Percentiles rank a stretch among this genome's conserved stretches.
These are phyloP conservation scores for Suillus lakei DNA, from an alignment of 768 basidiomycete species.

Conservation along the genomic window DNA sequence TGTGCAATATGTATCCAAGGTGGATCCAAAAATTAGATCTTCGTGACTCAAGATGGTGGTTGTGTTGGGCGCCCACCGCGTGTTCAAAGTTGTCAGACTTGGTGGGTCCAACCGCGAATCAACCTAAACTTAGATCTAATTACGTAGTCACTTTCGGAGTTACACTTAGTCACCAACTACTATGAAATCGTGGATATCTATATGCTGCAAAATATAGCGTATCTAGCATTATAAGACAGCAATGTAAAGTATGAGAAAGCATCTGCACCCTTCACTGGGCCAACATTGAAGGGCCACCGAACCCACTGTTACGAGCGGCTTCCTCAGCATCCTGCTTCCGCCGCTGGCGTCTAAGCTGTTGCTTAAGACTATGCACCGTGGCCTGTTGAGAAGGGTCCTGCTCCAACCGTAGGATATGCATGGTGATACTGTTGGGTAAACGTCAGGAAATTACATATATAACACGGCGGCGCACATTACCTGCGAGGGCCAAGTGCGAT, in stretches of 20 bases:
- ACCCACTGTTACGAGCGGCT: not conserved
- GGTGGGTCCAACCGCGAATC: constrained; percentile 1
- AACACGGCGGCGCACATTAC: constrained; percentile 38
- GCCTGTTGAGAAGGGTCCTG: constrained; percentile 39
- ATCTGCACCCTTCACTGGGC: not conserved
- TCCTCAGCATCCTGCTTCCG: constrained; percentile 26
- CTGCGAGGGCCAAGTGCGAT: constrained; percentile 56
- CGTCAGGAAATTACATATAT: constrained; percentile 10
- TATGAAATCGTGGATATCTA: not conserved
- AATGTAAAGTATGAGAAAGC: not conserved
- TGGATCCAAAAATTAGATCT: constrained; percentile 7
- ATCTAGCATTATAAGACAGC: constrained; percentile 1
- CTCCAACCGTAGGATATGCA: constrained; percentile 50
- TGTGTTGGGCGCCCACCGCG: not conserved
- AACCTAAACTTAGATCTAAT: not conserved
- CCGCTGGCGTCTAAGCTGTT: constrained; percentile 42
- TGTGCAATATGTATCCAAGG: constrained; percentile 2
- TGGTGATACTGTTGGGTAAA: constrained; percentile 41
- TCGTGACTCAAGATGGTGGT: constrained; percentile 8
- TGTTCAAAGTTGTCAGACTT: not conserved
- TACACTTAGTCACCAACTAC: too few species aligned
- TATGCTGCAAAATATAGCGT: not conserved
- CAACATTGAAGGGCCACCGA: not conserved
- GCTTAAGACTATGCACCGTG: constrained; percentile 44
- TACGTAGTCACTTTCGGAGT: not conserved